A percentile compares a stretch with the other conserved stretches of the same genome.
Evolutionary conservation across 1,139 yeast species (phyloP).

Genomic region (Lodderomyces beijingensis): DNA sequence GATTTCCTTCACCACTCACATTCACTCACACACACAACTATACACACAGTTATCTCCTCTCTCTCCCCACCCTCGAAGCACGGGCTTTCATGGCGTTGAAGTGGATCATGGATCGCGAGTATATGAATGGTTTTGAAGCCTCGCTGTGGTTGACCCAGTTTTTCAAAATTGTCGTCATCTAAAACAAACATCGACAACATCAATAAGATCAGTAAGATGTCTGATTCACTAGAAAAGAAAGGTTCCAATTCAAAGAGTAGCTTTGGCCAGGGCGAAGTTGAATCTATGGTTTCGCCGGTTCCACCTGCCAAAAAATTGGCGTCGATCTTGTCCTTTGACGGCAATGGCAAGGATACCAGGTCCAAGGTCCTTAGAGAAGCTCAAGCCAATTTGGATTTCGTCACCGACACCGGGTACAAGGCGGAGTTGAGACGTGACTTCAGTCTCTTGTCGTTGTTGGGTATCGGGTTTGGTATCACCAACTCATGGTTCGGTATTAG

Average conservation of each 20-base stretch:
- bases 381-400: constrained; percentile 28
- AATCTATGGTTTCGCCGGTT: constrained; percentile 14
- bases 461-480: constrained; percentile 61
- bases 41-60: too few species aligned
- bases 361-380: constrained; percentile 23
- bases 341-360: constrained; percentile 15
- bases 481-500: constrained; percentile 61
- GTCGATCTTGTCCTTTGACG: constrained; percentile 5
- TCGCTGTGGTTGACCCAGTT: too few species aligned
- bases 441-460: constrained; percentile 50
- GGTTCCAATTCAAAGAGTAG: constrained; percentile 13
- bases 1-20: too few species aligned
- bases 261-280: constrained; percentile 18
- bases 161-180: too few species aligned
- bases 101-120: too few species aligned
- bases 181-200: too few species aligned
- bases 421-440: constrained; percentile 46
- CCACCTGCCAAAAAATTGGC: constrained; percentile 12
- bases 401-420: constrained; percentile 31
- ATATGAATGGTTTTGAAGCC: too few species aligned
- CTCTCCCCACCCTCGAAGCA: too few species aligned
- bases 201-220: too few species aligned
- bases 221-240: constrained; percentile 7
- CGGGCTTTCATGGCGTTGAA: too few species aligned
- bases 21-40: too few species aligned